phyloP scores from a whole-genome alignment of 306 rosid genomes.

The Medicago lupulina region DNA sequence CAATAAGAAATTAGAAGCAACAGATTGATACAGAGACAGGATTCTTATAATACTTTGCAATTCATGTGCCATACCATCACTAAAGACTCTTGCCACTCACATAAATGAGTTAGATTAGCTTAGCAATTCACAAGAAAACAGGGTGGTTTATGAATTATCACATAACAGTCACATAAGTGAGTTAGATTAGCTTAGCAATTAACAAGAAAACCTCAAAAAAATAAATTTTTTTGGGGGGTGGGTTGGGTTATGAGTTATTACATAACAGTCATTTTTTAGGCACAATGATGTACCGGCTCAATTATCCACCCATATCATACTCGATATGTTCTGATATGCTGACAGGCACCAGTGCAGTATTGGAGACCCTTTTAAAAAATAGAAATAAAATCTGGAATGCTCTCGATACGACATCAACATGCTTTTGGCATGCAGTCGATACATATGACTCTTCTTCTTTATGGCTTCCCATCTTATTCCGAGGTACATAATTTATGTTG shows the following conservation, averaged over 20 bases:
- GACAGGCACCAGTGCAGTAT: background rate
- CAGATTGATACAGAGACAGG: conserved; percentile 8
- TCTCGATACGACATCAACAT: background rate
- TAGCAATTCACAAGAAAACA: background rate
- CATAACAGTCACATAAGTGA: conserved; percentile 1
- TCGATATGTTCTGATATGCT: background rate
- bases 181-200: conserved; percentile 4
- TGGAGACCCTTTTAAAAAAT: background rate
- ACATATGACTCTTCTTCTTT: background rate
- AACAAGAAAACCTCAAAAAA: background rate
- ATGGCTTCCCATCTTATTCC: background rate
- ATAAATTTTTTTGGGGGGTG: no score
- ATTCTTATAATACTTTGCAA: conserved; percentile 8
- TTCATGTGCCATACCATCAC: background rate
- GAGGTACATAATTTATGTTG: background rate
- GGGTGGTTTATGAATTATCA: background rate
- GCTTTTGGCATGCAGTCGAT: background rate
- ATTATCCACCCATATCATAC: background rate
- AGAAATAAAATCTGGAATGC: background rate
- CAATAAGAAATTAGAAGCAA: conserved; percentile 11
- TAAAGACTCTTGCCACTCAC: background rate
- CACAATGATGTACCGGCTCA: background rate
- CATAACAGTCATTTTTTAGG: conserved; percentile 10
- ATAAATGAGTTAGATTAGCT: conserved; percentile 17
- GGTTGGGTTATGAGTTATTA: background rate